Percentiles rank a stretch among this genome's conserved stretches.
phyloP scores from a whole-genome alignment of 805 yeast genomes.

The Metschnikowia chrysomelidarum region DNA sequence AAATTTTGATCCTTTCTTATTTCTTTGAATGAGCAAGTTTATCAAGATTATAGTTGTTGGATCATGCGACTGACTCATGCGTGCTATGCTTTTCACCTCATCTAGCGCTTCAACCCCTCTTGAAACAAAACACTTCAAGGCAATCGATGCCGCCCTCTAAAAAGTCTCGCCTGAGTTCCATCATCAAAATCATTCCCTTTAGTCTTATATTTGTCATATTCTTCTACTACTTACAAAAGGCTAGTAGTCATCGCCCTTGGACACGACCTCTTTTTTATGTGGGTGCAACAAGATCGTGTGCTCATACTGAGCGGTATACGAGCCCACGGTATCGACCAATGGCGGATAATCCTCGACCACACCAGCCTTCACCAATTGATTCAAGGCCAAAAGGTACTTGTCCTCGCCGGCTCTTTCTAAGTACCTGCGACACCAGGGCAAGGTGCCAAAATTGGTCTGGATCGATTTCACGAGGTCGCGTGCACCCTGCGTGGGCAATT shows the following conservation, averaged over 20 bases:
- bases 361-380: slow-evolving; percentile 80
- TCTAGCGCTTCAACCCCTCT: too few relatives aligned
- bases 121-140: too few relatives aligned
- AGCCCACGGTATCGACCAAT: slow-evolving; percentile 74
- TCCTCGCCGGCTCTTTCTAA: slow-evolving; percentile 90
- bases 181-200: too few relatives aligned
- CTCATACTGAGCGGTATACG: slow-evolving; percentile 94
- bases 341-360: slow-evolving; percentile 95
- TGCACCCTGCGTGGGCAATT: slow-evolving; percentile 64
- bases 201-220: too few relatives aligned
- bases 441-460: slow-evolving; percentile 81
- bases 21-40: too few relatives aligned
- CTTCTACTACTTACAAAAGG: slow-evolving; percentile 1
- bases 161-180: too few relatives aligned
- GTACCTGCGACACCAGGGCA: slow-evolving; percentile 96
- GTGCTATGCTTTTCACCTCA: too few relatives aligned
- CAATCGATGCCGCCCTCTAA: too few relatives aligned
- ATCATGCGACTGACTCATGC: too few relatives aligned
- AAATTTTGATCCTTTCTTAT: too few relatives aligned
- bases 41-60: too few relatives aligned
- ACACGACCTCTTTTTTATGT: slow-evolving; percentile 88
- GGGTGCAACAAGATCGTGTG: slow-evolving; percentile 92
- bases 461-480: slow-evolving; percentile 66
- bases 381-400: slow-evolving; percentile 83
- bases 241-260: slow-evolving; percentile 91